Conservation (phyloP, 2,329 filamentous ascomycete genomes). For the Graphiopsis chlorocephala region DNA sequence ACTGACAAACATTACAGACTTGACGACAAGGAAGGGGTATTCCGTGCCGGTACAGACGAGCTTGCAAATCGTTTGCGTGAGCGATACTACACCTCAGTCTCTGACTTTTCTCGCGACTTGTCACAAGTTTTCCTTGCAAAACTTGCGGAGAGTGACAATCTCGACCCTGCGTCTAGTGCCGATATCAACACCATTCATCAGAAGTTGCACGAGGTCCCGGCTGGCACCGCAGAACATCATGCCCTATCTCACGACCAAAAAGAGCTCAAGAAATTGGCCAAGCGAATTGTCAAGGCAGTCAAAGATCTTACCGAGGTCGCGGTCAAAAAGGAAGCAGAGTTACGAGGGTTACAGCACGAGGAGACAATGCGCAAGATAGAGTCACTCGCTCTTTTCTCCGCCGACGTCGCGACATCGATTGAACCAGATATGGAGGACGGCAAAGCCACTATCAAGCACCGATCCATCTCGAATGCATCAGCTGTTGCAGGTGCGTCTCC, state of each 20-base stretch:
- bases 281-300: conserved; percentile 80
- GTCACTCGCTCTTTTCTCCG: conserved; percentile 56
- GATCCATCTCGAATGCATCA: conserved; percentile 38
- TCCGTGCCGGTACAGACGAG: conserved; percentile 52
- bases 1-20: conserved; percentile 52
- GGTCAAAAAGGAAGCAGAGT: conserved; percentile 75
- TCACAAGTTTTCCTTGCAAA: conserved; percentile 49
- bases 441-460: conserved; percentile 20
- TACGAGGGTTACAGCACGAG: conserved; percentile 68
- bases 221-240: conserved; percentile 39
- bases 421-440: conserved; percentile 54
- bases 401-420: conserved; percentile 39
- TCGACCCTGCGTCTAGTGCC: conserved; percentile 20
- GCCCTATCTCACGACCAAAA: conserved; percentile 62
- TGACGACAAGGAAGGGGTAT: conserved; percentile 55
- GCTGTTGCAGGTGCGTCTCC: conserved; percentile 38
- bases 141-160: conserved; percentile 35
- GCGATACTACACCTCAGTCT: conserved; percentile 59
- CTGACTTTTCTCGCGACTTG: conserved; percentile 59
- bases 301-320: conserved; percentile 76
- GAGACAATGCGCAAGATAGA: conserved; percentile 72
- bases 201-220: conserved; percentile 37
- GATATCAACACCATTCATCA: conserved; percentile 42
- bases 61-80: conserved; percentile 55
- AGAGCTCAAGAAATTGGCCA: conserved; percentile 79